Evolutionary conservation across 2,329 filamentous ascomycete genomes (phyloP), one percentile per base, ranked within the genome.

Genomic region (Colletotrichum sp.): DNA sequence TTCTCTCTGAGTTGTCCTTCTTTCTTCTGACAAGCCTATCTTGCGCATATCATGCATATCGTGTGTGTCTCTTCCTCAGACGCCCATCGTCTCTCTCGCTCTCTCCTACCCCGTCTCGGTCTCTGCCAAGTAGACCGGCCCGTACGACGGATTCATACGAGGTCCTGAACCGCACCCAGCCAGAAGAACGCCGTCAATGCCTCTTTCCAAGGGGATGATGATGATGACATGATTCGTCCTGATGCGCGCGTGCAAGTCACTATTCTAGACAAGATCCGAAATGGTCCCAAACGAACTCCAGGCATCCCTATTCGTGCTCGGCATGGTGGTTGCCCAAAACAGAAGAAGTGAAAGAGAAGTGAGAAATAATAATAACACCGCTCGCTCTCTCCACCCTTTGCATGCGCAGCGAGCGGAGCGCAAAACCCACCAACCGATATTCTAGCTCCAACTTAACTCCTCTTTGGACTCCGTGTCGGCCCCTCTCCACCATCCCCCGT

Each of bases 181-280:
- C 34, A 26, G 14, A 30, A 28, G 48, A 65, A 69, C 63, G 63
- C 73, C 69, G 52, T 34, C 28, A 52, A 65, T 55, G 62, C 63
- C 73, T 75, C 26, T 75, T 21, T 63, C 34, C n/a, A 18, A 38
- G 21, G 32, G 30, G 58, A 62, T 56, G 66, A 21, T 30, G 32
- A 48, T 59, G 34, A 65, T 72, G 68, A 58, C 56, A 58, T 69
- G 73, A 69, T 73, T 67, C 69, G 63, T 69, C 30, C 56, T 68
- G 73, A 63, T 34, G 62, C 55, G 63, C 73, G 43, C 43, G 43
- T 4, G 43, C 43, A 24, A 48, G 56, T 71, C 28, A 59, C 63
- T 73, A 68, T 59, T 68, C 63, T 68, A 64, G 63, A 68, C 64
- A 68, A 48, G 21, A 63, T 59, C 38, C 43, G 69, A 64, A 52